These are phyloP conservation scores for Fusarium napiforme DNA, from an alignment of 2,329 filamentous ascomycete species.

Conservation along the genomic window DNA sequence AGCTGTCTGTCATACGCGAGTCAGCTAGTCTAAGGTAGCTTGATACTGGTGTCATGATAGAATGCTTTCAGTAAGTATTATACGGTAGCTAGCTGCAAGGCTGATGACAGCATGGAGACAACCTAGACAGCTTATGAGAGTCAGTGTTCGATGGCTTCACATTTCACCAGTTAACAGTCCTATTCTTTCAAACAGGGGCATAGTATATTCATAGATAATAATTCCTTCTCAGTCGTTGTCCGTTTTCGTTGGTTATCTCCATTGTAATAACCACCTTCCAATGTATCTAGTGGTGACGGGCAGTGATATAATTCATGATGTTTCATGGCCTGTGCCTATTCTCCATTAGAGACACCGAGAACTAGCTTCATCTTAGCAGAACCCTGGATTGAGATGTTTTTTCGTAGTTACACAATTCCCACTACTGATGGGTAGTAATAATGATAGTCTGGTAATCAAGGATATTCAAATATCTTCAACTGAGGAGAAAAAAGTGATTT, in stretches of 20 bases:
- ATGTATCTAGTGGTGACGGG: neutral
- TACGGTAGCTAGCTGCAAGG: neutral
- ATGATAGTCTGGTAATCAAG: neutral
- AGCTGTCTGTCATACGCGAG: neutral
- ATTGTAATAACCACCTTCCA: too few relatives aligned
- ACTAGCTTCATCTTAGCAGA: neutral
- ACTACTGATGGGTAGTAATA: neutral
- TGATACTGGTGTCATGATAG: slow-evolving; percentile 1
- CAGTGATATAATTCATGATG: neutral
- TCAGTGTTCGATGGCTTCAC: neutral
- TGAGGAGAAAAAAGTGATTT: neutral
- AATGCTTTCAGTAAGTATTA: neutral
- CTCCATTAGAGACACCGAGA: neutral
- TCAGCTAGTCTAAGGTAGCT: neutral
- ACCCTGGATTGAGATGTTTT: neutral
- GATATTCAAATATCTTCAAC: neutral
- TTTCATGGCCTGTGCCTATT: neutral
- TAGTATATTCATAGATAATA: neutral
- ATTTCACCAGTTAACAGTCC: neutral
- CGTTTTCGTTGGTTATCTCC: too few relatives aligned
- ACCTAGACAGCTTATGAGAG: neutral
- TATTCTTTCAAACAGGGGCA: neutral
- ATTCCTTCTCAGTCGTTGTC: neutral
- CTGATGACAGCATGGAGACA: slow-evolving; percentile 12
- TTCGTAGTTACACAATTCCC: neutral